Percentiles rank a stretch among this genome's conserved stretches.
Conservation (phyloP, 306 rosid genomes). For the Senna tora region DNA sequence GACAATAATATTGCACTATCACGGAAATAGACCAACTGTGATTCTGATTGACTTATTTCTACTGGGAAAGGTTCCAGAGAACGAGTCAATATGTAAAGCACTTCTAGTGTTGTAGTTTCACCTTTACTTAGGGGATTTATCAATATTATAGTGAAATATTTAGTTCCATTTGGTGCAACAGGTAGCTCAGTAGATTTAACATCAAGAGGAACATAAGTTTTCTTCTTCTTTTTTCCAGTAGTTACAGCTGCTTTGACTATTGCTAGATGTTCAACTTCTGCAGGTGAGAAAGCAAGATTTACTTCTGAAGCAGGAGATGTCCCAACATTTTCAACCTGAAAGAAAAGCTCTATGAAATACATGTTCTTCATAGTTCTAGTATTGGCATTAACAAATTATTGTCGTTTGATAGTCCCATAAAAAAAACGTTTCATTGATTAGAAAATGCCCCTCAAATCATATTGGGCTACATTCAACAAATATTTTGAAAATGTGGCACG, state of each 20-base stretch:
- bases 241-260: conserved; percentile 69
- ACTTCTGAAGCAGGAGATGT: conserved; percentile 73
- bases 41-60: conserved; percentile 89
- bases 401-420: background rate
- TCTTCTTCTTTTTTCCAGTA: conserved; percentile 79
- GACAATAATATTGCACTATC: conserved; percentile 87
- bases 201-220: conserved; percentile 74
- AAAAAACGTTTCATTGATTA: conserved; percentile 10
- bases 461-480: conserved; percentile 6
- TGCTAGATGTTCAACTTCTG: conserved; percentile 73
- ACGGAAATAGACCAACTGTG: conserved; percentile 88
- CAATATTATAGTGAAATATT: conserved; percentile 64
- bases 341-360: conserved; percentile 40
- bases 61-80: conserved; percentile 90
- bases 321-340: conserved; percentile 84
- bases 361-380: conserved; percentile 9
- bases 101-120: conserved; percentile 76
- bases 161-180: conserved; percentile 87
- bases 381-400: background rate
- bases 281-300: conserved; percentile 81
- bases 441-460: conserved; percentile 18
- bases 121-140: conserved; percentile 61
- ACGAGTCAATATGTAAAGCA: conserved; percentile 77
- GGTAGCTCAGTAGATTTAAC: conserved; percentile 67
- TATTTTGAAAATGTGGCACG: background rate